Base-by-base conservation (phyloP, 257 asterid genomes). In the Solanum clarkiae region DNA sequence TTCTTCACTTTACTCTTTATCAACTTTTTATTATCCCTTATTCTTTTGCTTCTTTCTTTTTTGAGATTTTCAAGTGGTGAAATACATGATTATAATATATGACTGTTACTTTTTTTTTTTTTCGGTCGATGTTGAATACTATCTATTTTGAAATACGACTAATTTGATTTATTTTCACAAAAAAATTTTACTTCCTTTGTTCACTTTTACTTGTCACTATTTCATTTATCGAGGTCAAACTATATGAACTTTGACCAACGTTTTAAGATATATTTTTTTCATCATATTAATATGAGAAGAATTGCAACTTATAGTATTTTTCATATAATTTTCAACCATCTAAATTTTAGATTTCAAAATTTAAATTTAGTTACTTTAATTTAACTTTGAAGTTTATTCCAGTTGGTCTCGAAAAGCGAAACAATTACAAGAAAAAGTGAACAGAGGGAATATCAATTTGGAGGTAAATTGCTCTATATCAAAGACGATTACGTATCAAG, bases 1-100 rank as follows among this genome's bases (percentile, higher is more conserved):
- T 81, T 40, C 57, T 17, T 60, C 24, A 36, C 82, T 85, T 87
- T 84, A 36, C 81, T 82, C 70, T 88, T 88, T 80, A 84, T 40
- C 49, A 22, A 56, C 56, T 82, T 84, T 40, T 47, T 47, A 77
- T 47, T 22, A 77, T 77, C 82, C 65, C 63, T 53, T 26, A 53
- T 14, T 44, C 40, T n/a, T 54, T 9, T 9, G 40, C 14, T 56
- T 54, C 17, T 60, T 86, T 49, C 42, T 32, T 84, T 79, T 24
- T 49, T 16, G 14, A 49, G 72, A 83, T 57, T 45, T 66, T 81
- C 51, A 29, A 80, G 57, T 62, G 80, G 17, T 26, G 68, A 84
- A 85, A 83, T 66, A 36, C 49, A 84, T 84, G 68, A 86, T 75
- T 66, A 65, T 74, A 57, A 80, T 3, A 15, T 24, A 44, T 17